Base-by-base conservation (phyloP, 2,329 filamentous ascomycete species). In the Canariomyces notabilis region DNA sequence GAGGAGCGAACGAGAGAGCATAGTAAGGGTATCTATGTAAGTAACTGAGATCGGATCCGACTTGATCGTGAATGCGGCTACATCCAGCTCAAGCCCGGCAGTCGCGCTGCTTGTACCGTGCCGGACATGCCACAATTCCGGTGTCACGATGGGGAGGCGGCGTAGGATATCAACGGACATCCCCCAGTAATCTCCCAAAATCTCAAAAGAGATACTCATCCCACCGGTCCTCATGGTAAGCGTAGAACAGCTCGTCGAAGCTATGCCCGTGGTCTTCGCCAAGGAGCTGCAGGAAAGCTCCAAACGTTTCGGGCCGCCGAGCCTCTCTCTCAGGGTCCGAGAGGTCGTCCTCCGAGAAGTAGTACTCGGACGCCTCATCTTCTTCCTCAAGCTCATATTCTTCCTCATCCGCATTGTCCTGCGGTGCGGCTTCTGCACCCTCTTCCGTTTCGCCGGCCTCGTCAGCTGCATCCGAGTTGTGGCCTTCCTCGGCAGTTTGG, bases 321-420 rank as follows among this genome's bases (percentile, higher is more conserved):
- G 57, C 58, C 16, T 54, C 56, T 20, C 58, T 46, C 35, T 59
- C 58, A 1, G 56, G 56, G 40, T 61, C 58, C 7, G 51, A 50
- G n/a, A 54, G 56, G 6, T 59, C 58, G 38, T 59, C 57, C 23
- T 52, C 58, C 11, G 57, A 57, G 31, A 57, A 53, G 23, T 59
- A 60, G 44, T 60, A 60, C 37, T 59, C 58, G 12, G 57, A 58
- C 2, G 57, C 58, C 41, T 61, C 58, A 22, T 61, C 58, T 37
- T 59, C 57, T 37, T 58, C 57, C 9, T 57, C 56, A 1, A 56
- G 49, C 32, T 58, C 58, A 5, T 50, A 34, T 14, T 51, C 53
- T 18, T 59, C 58, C 20, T 51, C 55, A 2, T 43, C 38, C 8
- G 53, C 45, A 14, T 42, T 42, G 1, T 40, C 44, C 16, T 39